Evolutionary conservation across 257 asterid species (phyloP).

Genomic region (Penstemon davidsonii): DNA sequence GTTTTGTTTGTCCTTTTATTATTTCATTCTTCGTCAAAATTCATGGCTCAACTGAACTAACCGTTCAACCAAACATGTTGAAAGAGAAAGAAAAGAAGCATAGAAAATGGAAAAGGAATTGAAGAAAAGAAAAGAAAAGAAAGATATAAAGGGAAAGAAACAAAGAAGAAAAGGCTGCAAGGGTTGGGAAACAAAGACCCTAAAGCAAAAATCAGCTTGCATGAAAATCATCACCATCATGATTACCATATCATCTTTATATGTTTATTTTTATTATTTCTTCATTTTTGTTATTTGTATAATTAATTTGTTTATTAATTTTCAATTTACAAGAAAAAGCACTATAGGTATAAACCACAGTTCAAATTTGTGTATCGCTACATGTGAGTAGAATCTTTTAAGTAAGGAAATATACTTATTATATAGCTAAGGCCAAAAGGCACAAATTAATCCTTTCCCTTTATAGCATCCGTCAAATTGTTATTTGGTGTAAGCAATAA

Average conservation of each 20-base stretch:
- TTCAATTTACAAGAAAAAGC: conserved; percentile 34
- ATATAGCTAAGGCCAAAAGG: background rate
- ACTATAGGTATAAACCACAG: conserved; percentile 43
- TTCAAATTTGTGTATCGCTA: conserved; percentile 20
- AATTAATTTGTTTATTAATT: conserved; percentile 27
- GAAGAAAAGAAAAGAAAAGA: conserved; percentile 20
- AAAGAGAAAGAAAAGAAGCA: conserved; percentile 43
- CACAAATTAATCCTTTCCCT: background rate
- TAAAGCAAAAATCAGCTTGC: conserved; percentile 53
- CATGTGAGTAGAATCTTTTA: conserved; percentile 17
- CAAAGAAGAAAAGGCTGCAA: conserved; percentile 51
- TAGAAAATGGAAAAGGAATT: conserved; percentile 26
- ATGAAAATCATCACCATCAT: conserved; percentile 77
- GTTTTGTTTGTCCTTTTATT: conserved; percentile 21
- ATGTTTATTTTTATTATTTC: conserved; percentile 36
- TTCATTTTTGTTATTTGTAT: conserved; percentile 21
- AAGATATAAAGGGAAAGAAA: conserved; percentile 25
- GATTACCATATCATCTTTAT: conserved; percentile 69
- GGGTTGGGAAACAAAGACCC: conserved; percentile 30
- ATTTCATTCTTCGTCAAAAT: conserved; percentile 22
- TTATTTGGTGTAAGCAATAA: too few relatives aligned
- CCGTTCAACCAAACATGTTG: conserved; percentile 54
- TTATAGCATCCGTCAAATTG: background rate
- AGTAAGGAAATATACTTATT: background rate
- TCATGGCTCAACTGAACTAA: conserved; percentile 45